Evolutionary conservation across 1,284 basidiomycete genomes (phyloP).

Genomic region (Ceratobasidium sp.): DNA sequence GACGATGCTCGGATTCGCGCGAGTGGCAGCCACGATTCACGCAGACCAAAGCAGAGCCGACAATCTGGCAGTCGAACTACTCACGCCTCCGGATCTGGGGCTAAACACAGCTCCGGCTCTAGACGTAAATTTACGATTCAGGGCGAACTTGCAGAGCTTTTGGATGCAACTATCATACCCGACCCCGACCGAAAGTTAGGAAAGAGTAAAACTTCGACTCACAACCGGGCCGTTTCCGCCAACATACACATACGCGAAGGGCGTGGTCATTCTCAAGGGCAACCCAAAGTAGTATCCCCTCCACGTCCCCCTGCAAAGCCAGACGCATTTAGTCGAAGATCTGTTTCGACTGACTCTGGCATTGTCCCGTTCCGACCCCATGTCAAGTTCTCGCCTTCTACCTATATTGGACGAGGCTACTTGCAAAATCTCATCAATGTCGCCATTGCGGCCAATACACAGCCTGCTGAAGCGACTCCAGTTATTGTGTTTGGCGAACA

Average conservation of each 20-base stretch:
- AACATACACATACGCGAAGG: slow-evolving; percentile 24
- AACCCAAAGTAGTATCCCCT: not conserved
- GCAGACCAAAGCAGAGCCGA: not conserved
- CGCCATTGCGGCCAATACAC: not conserved
- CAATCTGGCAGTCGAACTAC: not conserved
- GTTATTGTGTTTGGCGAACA: slow-evolving; percentile 34
- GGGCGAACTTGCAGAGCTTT: slow-evolving; percentile 27
- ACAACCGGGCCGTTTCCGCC: slow-evolving; percentile 29
- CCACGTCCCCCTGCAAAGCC: not conserved
- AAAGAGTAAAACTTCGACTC: not conserved
- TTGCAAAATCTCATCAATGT: slow-evolving; percentile 29
- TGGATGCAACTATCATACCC: slow-evolving; percentile 32
- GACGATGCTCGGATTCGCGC: not conserved
- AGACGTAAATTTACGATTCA: slow-evolving; percentile 23
- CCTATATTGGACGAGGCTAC: slow-evolving; percentile 33
- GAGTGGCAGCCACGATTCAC: not conserved
- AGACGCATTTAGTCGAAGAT: slow-evolving; percentile 9
- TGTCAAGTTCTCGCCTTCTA: slow-evolving; percentile 28
- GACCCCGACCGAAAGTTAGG: not conserved
- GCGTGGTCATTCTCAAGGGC: slow-evolving; percentile 5
- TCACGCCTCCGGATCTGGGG: not conserved
- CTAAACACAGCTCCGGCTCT: not conserved
- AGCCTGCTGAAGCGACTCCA: slow-evolving; percentile 26
- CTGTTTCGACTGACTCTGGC: slow-evolving; percentile 31
- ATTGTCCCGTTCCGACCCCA: slow-evolving; percentile 27